Conservation (phyloP, 1,139 yeast species). For the Protomyces inouyei region DNA sequence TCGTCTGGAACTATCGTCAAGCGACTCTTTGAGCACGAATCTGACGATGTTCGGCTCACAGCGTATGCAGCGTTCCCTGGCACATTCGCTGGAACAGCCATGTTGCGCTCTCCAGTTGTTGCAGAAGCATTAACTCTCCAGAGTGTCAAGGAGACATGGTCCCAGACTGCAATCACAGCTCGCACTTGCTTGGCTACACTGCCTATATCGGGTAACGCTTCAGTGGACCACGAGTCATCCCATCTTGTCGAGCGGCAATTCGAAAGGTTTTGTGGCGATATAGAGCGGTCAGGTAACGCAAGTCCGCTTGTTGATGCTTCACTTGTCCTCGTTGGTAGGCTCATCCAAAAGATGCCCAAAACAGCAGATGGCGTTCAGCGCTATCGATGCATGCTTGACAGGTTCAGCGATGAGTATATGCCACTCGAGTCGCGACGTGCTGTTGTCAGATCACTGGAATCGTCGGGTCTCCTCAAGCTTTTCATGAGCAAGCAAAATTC, state of each 20-base stretch:
- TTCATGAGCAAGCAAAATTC: neutral
- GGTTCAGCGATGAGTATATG: neutral
- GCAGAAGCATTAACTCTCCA: neutral
- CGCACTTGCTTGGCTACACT: neutral
- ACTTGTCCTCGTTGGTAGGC: conserved; percentile 1
- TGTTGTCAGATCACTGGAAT: neutral
- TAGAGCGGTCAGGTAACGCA: neutral
- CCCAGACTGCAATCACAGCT: conserved; percentile 2
- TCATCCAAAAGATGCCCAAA: neutral
- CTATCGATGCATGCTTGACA: neutral
- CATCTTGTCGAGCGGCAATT: neutral
- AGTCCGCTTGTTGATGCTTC: conserved; percentile 2
- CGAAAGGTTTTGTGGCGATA: neutral
- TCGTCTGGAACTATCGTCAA: neutral
- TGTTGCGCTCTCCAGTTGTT: neutral
- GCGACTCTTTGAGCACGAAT: conserved; percentile 1
- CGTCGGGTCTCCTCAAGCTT: neutral
- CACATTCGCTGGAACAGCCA: neutral
- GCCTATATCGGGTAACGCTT: neutral
- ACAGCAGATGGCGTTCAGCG: neutral
- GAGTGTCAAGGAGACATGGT: conserved; percentile 10
- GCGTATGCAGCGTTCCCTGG: neutral
- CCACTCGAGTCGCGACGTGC: neutral
- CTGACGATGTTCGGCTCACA: conserved; percentile 5
- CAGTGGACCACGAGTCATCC: no score